Conservation (phyloP, 495 filamentous ascomycete genomes). For the Paragyromitra xinjiangensis region DNA sequence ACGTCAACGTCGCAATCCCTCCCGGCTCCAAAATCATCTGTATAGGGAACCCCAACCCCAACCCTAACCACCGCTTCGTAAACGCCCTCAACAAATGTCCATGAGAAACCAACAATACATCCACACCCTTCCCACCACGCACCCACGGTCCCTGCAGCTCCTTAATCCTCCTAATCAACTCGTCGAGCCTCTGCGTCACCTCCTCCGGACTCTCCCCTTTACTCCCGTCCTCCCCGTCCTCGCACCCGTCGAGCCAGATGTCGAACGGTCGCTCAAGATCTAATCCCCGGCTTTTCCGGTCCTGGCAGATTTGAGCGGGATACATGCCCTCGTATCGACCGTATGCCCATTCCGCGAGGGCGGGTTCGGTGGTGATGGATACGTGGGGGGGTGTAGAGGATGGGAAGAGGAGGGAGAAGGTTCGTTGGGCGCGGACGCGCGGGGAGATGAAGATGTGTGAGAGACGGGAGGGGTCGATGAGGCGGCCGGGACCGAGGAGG, state of each 20-base stretch:
- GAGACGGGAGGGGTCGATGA: constrained; percentile 85
- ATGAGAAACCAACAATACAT: constrained; percentile 76
- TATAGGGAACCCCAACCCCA: constrained; percentile 71
- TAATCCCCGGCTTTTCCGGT: constrained; percentile 68
- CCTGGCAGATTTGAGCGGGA: constrained; percentile 71
- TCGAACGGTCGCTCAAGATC: constrained; percentile 70
- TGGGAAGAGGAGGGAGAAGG: constrained; percentile 83
- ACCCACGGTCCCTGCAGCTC: constrained; percentile 66
- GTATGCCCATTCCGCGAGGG: constrained; percentile 94
- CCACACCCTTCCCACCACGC: constrained; percentile 63
- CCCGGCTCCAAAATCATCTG: constrained; percentile 80
- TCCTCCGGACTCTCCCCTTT: constrained; percentile 67
- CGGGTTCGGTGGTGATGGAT: constrained; percentile 73
- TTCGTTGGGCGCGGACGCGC: constrained; percentile 82
- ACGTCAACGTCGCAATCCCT: constrained; percentile 83
- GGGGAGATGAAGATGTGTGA: constrained; percentile 90
- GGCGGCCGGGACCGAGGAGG: constrained; percentile 80
- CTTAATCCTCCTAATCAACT: constrained; percentile 77
- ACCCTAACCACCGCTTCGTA: constrained; percentile 84
- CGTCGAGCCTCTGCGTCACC: constrained; percentile 74
- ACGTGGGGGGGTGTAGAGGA: constrained; percentile 59
- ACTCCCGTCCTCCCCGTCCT: constrained; percentile 62
- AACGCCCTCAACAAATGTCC: constrained; percentile 90
- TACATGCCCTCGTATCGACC: constrained; percentile 94
- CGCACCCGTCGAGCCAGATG: constrained; percentile 87